phyloP scores from a whole-genome alignment of 1,284 basidiomycete genomes.

The Golubevia sp. region DNA sequence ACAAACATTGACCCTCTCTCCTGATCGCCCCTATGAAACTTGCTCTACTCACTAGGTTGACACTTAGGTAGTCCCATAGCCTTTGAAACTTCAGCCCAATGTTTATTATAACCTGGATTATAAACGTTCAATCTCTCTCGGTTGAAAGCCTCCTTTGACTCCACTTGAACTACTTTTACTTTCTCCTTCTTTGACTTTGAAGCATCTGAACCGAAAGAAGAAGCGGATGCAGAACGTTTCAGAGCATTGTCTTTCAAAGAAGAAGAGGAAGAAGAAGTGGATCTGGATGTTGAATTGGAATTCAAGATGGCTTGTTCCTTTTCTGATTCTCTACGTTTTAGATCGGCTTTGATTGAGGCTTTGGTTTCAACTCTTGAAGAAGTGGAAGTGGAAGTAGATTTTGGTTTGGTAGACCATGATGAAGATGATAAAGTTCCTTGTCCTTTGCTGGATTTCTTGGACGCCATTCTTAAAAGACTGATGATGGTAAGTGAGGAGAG shows the following conservation, averaged over 20 bases:
- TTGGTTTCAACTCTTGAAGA: background rate
- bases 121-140: slow-evolving; percentile 27
- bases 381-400: background rate
- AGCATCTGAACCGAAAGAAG: background rate
- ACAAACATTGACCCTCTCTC: background rate
- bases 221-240: background rate
- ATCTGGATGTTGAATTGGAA: background rate
- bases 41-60: slow-evolving; percentile 17
- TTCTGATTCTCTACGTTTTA: background rate
- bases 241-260: no score
- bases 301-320: background rate
- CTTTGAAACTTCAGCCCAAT: slow-evolving; percentile 30
- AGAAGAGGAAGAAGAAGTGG: background rate
- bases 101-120: slow-evolving; percentile 27
- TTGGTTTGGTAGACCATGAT: no score
- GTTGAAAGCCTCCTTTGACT: slow-evolving; percentile 14
- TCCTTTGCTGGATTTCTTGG: no score
- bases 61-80: slow-evolving; percentile 21
- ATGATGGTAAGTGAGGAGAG: no score
- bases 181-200: background rate
- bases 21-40: background rate
- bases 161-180: background rate
- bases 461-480: no score
- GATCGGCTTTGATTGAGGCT: background rate
- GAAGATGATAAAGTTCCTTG: no score